phyloP scores from a whole-genome alignment of 2,329 filamentous ascomycete genomes.

The Diplodia scrobiculata region DNA sequence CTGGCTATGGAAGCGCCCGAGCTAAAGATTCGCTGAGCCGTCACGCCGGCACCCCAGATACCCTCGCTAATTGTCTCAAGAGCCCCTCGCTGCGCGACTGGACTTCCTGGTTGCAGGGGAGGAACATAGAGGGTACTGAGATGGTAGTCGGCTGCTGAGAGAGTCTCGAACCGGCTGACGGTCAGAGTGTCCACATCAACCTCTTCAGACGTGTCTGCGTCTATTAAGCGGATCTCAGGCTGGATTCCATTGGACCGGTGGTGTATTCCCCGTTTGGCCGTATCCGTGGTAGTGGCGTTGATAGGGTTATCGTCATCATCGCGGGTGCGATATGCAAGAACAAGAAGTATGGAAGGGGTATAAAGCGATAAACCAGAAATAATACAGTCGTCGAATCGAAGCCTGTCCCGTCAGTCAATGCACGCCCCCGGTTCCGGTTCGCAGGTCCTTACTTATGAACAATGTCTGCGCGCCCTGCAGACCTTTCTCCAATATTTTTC shows the following conservation, averaged over 20 bases:
- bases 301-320: conserved; percentile 66
- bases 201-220: conserved; percentile 79
- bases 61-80: conserved; percentile 75
- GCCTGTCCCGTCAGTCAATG: conserved; percentile 54
- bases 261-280: conserved; percentile 62
- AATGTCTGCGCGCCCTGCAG: conserved; percentile 81
- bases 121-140: conserved; percentile 78
- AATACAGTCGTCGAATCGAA: conserved; percentile 90
- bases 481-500: conserved; percentile 68
- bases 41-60: conserved; percentile 88
- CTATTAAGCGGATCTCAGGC: conserved; percentile 87
- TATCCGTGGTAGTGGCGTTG: conserved; percentile 52
- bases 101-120: conserved; percentile 59
- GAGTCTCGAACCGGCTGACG: conserved; percentile 80
- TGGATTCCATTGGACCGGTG: conserved; percentile 77
- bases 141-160: conserved; percentile 90
- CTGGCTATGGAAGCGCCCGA: conserved; percentile 75
- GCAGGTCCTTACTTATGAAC: conserved; percentile 74
- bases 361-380: conserved; percentile 97
- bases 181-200: conserved; percentile 83
- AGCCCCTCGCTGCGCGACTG: conserved; percentile 67
- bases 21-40: conserved; percentile 82
- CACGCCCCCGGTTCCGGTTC: background rate
- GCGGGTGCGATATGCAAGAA: conserved; percentile 84
- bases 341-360: conserved; percentile 84